A percentile compares a stretch with the other conserved stretches of the same genome.
phyloP scores from a whole-genome alignment of 768 basidiomycete genomes.

The Cyathus striatus region DNA sequence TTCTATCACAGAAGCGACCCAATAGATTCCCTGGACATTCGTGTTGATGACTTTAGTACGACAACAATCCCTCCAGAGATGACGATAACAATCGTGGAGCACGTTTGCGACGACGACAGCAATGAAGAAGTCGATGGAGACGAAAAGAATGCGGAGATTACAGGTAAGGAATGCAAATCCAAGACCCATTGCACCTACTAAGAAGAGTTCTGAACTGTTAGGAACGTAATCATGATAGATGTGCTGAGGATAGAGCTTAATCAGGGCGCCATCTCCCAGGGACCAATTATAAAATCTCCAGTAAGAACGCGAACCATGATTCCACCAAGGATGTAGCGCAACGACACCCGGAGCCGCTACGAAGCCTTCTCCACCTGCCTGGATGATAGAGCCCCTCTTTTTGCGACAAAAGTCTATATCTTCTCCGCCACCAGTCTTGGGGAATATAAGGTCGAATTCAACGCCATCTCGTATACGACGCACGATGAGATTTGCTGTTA shows the following conservation, averaged over 20 bases:
- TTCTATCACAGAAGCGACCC: slow-evolving; percentile 40
- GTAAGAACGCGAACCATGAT: slow-evolving; percentile 37
- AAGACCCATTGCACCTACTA: slow-evolving; percentile 15
- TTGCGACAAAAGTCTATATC: slow-evolving; percentile 55
- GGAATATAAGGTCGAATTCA: slow-evolving; percentile 41
- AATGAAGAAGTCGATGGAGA: slow-evolving; percentile 13
- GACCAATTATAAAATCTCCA: slow-evolving; percentile 57
- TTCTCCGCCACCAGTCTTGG: slow-evolving; percentile 62
- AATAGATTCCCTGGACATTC: slow-evolving; percentile 24
- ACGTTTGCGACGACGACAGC: slow-evolving; percentile 35
- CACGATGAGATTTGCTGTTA: slow-evolving; percentile 53
- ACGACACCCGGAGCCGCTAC: slow-evolving; percentile 39
- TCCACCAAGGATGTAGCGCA: slow-evolving; percentile 60
- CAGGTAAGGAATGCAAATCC: slow-evolving; percentile 11
- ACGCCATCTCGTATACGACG: slow-evolving; percentile 41
- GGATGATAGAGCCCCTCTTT: slow-evolving; percentile 34
- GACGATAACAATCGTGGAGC: slow-evolving; percentile 43
- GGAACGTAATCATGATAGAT: slow-evolving; percentile 40
- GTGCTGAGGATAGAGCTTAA: slow-evolving; percentile 41
- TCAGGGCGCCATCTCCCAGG: slow-evolving; percentile 48
- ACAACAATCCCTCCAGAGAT: slow-evolving; percentile 36
- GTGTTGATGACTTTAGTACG: slow-evolving; percentile 26
- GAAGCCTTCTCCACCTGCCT: slow-evolving; percentile 34
- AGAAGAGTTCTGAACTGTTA: slow-evolving; percentile 42
- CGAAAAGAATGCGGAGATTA: slow-evolving; percentile 4